Base-by-base conservation (phyloP, 805 yeast genomes). In the Myxozyma neglecta region DNA sequence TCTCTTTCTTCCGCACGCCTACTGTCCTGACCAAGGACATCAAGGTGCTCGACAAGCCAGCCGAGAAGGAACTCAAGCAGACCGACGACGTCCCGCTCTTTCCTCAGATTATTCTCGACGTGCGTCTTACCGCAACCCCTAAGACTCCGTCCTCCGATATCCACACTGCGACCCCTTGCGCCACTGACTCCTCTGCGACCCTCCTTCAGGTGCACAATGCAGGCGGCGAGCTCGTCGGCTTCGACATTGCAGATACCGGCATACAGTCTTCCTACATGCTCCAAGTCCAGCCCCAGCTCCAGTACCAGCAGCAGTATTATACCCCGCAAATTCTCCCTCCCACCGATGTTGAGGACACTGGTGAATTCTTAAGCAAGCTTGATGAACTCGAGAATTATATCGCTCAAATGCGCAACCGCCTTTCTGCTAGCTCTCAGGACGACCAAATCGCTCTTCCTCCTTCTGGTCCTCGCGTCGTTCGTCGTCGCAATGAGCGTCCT, bases 181-280 rank as follows among this genome's bases (percentile, higher is more conserved):
- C 67, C 7, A 63, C 67, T n/a, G 65, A 57, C 43, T 50, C 59
- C 18, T 44, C 63, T 4, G 54, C 63, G 6, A 57, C 60, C 16
- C 48, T 58, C 3, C 42, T 37, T 16, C 67, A 60, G 53, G 62
- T 63, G n/a, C 64, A 59, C 54, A 63, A 63, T 42, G 61, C 65
- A 13, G 59, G 59, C 34, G 67, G 65, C 34, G 67, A 63, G 56
- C 60, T 63, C 35, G 62, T 63, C 29, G 67, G 67, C 11, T 63
- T 51, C 48, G 67, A 63, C 52, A 43, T 63, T 14, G 51, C 59
- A 36, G 66, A 63, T 42, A 11, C 61, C 13, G 53, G 46, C 37
- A 43, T 63, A 59, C 54, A 47, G 50, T 51, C 61, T 29, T 61
- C 65, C 1, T 59, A 62, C 53, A 54, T 59, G 66, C 48, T 56